Conservation (phyloP, 1,284 basidiomycete species). For the Pseudomicrostroma phylloplanum region DNA sequence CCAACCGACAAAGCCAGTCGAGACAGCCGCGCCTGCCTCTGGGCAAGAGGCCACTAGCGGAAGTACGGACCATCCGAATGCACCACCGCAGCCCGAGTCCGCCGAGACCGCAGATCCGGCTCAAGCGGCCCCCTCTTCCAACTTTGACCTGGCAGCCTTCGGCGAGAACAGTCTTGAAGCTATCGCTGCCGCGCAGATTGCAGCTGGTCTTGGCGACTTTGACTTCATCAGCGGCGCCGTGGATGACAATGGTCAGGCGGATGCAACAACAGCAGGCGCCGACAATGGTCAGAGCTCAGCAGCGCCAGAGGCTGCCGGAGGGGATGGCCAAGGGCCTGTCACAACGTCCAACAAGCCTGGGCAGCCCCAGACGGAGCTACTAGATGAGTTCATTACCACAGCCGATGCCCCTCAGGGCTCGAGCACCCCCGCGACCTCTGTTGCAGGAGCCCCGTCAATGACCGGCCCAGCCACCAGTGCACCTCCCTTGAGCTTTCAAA, state of each 20-base stretch:
- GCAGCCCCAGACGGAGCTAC: too few relatives aligned
- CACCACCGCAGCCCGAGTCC: not conserved
- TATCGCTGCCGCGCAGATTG: constrained; percentile 6
- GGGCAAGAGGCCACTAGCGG: not conserved
- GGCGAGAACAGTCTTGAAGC: constrained; percentile 4
- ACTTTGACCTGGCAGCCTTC: not conserved
- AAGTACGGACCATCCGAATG: not conserved
- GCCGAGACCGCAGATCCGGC: not conserved
- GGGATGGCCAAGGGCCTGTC: not conserved
- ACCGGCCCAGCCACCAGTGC: not conserved
- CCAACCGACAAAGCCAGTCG: too few relatives aligned
- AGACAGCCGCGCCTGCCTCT: too few relatives aligned
- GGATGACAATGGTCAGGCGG: too few relatives aligned
- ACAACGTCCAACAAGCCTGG: too few relatives aligned
- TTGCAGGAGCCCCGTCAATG: too few relatives aligned
- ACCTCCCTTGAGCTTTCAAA: constrained; percentile 4
- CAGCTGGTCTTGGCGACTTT: constrained; percentile 3
- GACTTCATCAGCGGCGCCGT: not conserved
- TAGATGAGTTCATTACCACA: too few relatives aligned
- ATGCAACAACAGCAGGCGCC: too few relatives aligned
- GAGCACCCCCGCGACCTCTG: too few relatives aligned
- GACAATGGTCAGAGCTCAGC: not conserved
- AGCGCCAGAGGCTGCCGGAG: not conserved
- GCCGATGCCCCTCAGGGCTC: too few relatives aligned
- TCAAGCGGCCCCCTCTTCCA: not conserved